Evolutionary conservation across 1,139 yeast species (phyloP).

Genomic region (Casaregolazyma suthepensis): DNA sequence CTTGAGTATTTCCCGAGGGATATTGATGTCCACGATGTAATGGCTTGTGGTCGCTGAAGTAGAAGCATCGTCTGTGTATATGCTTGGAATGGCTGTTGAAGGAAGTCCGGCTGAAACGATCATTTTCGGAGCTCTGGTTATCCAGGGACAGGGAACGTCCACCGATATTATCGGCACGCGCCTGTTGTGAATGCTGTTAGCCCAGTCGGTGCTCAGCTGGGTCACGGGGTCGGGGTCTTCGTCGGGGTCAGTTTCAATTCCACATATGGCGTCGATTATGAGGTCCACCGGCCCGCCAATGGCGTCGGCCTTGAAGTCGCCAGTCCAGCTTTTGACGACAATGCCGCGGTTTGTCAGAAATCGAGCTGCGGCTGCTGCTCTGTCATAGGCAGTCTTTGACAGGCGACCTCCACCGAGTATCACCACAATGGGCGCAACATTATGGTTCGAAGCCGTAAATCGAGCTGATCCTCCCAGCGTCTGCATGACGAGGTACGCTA

Average conservation of each 20-base stretch:
- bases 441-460: slow-evolving; percentile 56
- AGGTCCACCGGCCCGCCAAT: slow-evolving; percentile 8
- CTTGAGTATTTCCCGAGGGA: slow-evolving; percentile 1
- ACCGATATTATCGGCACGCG: slow-evolving; percentile 8
- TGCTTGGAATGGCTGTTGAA: slow-evolving; percentile 6
- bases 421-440: slow-evolving; percentile 72
- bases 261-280: slow-evolving; percentile 9
- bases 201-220: slow-evolving; percentile 8
- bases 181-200: slow-evolving; percentile 4
- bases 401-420: slow-evolving; percentile 49
- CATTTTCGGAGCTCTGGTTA: slow-evolving; percentile 6
- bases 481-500: slow-evolving; percentile 53
- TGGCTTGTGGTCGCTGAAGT: background rate
- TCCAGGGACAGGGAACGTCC: slow-evolving; percentile 10
- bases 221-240: slow-evolving; percentile 8
- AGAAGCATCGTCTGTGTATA: slow-evolving; percentile 5
- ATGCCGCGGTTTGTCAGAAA: slow-evolving; percentile 57
- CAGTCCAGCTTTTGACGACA: slow-evolving; percentile 6
- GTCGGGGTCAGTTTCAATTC: slow-evolving; percentile 10
- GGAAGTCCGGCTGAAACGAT: slow-evolving; percentile 8
- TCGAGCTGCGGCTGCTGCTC: slow-evolving; percentile 76
- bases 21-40: slow-evolving; percentile 7
- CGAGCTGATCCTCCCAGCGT: slow-evolving; percentile 66
- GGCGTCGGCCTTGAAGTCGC: background rate
- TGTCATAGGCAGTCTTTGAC: slow-evolving; percentile 30